Base-by-base conservation (phyloP, 768 basidiomycete species). In the Russula griseocarnosa region DNA sequence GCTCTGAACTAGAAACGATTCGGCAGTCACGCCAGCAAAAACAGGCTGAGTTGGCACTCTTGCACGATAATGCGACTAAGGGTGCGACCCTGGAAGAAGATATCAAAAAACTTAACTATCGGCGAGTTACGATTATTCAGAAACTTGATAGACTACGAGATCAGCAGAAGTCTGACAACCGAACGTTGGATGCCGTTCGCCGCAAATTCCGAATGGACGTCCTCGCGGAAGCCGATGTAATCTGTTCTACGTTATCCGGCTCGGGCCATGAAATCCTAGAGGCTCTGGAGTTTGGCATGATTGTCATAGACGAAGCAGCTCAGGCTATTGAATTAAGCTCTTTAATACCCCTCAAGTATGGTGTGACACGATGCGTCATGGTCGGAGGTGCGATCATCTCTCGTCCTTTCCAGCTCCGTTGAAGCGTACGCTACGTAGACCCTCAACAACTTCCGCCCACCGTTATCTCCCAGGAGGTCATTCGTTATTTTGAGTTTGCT, bases 251-350 rank as follows among this genome's bases (percentile, higher is more conserved):
- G 0, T 80, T 99, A 22, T 93, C 96, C 8, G 96, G 96, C 36
- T 82, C 96, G 20, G 97, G 95, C 5, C 92, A 97, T 67, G 95
- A 97, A 18, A 81, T 82, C 53, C 79, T 99, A 47, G 85, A 90
- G 61, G 79, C 82, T 40, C 83, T 92, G 66, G 89, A 95, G 57
- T 98, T 98, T 72, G 95, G 97, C 69, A 91, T 96, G 76, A 83
- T 99, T 69, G 86, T 99, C 73, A 96, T 99, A 64, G 97, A 99
- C 71, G 97, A 99, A 74, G 97, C 97, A 1, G 96, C 96, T 1
- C 97, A 99, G 74, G 88, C 95, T 18, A 89, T 98, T 53, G 97
- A 99, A 74, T 80, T 98, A 47, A 94, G 92, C 67, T 92, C 96
- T 9, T 76, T 99, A 65, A 98, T 99, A 62, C 97, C 97, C 44